Percentiles rank a stretch among this genome's conserved stretches.
phyloP scores from a whole-genome alignment of 306 rosid species.

The Comarum palustre region DNA sequence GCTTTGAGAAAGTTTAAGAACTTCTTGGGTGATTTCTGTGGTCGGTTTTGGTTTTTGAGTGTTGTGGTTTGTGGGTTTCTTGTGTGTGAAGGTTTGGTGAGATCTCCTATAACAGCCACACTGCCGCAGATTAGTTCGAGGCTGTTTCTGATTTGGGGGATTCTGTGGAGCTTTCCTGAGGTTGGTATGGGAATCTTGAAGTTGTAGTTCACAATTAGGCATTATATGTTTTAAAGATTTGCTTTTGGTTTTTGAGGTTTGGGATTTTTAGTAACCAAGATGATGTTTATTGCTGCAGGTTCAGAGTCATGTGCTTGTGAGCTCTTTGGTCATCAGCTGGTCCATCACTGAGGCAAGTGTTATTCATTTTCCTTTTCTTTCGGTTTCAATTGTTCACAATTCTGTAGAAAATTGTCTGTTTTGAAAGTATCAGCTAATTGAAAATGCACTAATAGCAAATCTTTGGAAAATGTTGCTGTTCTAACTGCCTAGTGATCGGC shows the following conservation, averaged over 20 bases:
- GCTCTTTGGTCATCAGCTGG: slow-evolving; percentile 72
- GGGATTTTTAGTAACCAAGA: slow-evolving; percentile 6
- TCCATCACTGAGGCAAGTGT: slow-evolving; percentile 79
- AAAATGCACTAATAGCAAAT: no score
- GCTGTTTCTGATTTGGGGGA: slow-evolving; percentile 71
- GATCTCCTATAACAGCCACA: slow-evolving; percentile 82
- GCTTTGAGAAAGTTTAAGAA: background rate
- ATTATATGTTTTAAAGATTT: background rate
- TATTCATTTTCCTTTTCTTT: slow-evolving; percentile 16
- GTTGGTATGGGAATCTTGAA: slow-evolving; percentile 26
- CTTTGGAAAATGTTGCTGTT: background rate
- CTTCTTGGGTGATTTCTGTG: background rate
- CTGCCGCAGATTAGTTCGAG: slow-evolving; percentile 81
- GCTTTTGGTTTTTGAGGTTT: background rate
- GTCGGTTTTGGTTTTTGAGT: slow-evolving; percentile 14
- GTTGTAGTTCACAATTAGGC: background rate
- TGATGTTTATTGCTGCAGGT: slow-evolving; percentile 40
- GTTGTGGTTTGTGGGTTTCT: background rate
- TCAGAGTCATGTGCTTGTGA: slow-evolving; percentile 54
- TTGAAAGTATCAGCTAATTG: background rate
- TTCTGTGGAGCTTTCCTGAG: slow-evolving; percentile 87
- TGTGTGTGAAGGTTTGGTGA: slow-evolving; percentile 56
- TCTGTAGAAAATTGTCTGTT: background rate
- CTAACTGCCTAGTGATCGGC: background rate
- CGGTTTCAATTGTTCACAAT: background rate